phyloP scores from a whole-genome alignment of 352 stramenopile species.

The Phytophthora vignae region DNA sequence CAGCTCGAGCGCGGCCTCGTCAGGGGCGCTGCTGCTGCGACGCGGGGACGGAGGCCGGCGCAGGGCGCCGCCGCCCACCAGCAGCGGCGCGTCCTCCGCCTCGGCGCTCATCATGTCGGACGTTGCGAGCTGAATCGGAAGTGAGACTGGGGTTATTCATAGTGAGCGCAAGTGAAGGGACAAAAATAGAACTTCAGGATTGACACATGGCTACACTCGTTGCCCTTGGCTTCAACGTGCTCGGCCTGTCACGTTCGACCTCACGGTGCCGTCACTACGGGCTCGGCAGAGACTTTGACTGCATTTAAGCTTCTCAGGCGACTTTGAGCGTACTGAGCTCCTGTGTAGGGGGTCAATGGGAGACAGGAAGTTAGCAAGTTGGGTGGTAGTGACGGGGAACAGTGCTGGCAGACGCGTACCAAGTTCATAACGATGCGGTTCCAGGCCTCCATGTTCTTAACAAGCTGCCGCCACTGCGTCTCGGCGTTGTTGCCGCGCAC shows the following conservation, averaged over 20 bases:
- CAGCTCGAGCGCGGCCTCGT: constrained; percentile 21
- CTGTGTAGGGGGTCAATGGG: constrained; percentile 14
- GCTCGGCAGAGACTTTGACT: not conserved
- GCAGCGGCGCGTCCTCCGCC: constrained; percentile 29
- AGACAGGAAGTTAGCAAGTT: not conserved
- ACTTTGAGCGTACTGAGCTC: constrained; percentile 45
- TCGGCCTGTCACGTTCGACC: constrained; percentile 2
- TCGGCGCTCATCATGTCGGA: constrained; percentile 12
- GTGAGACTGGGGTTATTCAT: constrained; percentile 4
- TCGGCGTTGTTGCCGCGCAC: constrained; percentile 50
- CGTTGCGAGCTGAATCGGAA: constrained; percentile 3
- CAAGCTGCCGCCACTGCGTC: constrained; percentile 75
- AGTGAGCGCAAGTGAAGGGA: constrained; percentile 12
- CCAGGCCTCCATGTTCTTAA: constrained; percentile 89
- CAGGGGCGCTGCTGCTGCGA: not conserved
- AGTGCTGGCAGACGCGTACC: constrained; percentile 34
- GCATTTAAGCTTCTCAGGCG: constrained; percentile 2
- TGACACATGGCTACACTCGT: constrained; percentile 30
- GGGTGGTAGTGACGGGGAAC: no score
- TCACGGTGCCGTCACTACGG: not conserved
- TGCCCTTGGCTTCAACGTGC: not conserved
- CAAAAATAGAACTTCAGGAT: constrained; percentile 36
- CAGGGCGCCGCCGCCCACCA: constrained; percentile 16
- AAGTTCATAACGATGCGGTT: constrained; percentile 88
- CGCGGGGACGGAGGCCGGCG: constrained; percentile 12